Percentiles rank a stretch among this genome's conserved stretches.
Evolutionary conservation across 805 yeast species (phyloP).

Genomic region (Spathaspora boniae): DNA sequence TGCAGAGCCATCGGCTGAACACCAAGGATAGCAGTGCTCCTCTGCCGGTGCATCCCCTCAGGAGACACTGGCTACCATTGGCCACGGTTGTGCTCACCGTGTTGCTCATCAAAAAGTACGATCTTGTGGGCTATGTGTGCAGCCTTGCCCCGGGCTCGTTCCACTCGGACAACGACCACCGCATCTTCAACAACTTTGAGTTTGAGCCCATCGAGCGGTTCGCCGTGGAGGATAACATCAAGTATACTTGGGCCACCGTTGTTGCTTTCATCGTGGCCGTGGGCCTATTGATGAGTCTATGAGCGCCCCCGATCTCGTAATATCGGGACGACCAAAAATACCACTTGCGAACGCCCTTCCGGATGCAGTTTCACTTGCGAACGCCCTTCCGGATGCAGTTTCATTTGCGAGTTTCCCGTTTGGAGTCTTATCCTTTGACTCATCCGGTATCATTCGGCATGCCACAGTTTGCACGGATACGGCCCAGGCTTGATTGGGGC

Average conservation of each 20-base stretch:
- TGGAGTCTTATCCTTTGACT: no score
- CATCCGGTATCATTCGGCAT: no score
- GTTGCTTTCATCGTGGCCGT: conserved; percentile 5
- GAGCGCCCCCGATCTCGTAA: background rate
- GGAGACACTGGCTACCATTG: background rate
- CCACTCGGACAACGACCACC: conserved; percentile 3
- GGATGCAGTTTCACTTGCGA: no score
- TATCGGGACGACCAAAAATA: no score
- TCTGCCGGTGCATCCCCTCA: no score
- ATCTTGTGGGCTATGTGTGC: conserved; percentile 1
- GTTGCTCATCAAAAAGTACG: conserved; percentile 5
- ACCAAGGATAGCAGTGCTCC: no score
- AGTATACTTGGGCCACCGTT: conserved; percentile 17
- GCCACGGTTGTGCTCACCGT: background rate
- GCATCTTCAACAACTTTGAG: conserved; percentile 18
- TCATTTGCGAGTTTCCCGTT: no score
- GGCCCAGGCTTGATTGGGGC: no score
- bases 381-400: no score
- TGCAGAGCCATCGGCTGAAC: no score
- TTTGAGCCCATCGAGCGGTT: conserved; percentile 30
- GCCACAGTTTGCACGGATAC: no score
- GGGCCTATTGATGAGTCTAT: conserved; percentile 4
- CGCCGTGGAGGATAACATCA: conserved; percentile 18
- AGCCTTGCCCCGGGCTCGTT: background rate
- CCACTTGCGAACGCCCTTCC: no score